These are phyloP conservation scores for Daldinia loculata DNA, from an alignment of 495 filamentous ascomycete species.

Conservation along the genomic window DNA sequence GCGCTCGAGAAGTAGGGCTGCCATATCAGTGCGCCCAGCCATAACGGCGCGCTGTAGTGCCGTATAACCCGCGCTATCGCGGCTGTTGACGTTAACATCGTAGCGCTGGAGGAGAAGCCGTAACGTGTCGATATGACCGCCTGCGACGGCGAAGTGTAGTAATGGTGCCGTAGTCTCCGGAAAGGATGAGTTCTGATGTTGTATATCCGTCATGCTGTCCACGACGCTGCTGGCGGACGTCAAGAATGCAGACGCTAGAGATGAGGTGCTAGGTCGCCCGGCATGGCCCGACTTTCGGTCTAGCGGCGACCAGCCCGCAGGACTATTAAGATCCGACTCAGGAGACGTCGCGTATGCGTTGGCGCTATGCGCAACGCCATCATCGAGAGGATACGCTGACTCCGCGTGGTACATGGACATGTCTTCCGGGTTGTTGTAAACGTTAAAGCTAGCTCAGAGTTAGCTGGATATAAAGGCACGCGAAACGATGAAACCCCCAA, in stretches of 20 bases:
- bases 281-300: conserved; percentile 35
- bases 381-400: conserved; percentile 43
- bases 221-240: conserved; percentile 27
- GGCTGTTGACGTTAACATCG: conserved; percentile 44
- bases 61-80: conserved; percentile 44
- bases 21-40: conserved; percentile 47
- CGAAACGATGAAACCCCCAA: not conserved
- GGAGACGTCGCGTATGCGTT: conserved; percentile 45
- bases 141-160: conserved; percentile 45
- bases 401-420: conserved; percentile 43
- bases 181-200: conserved; percentile 35
- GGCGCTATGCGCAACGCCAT: conserved; percentile 35
- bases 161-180: conserved; percentile 47
- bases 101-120: conserved; percentile 43
- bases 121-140: conserved; percentile 44
- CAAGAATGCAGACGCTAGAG: conserved; percentile 38
- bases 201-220: conserved; percentile 29
- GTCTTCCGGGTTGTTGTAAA: conserved; percentile 40
- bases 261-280: conserved; percentile 38
- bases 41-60: conserved; percentile 45
- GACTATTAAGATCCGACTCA: conserved; percentile 42
- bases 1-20: conserved; percentile 45
- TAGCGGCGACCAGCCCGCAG: conserved; percentile 39
- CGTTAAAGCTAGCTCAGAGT: conserved; percentile 32
- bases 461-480: conserved; percentile 4